phyloP scores from a whole-genome alignment of 768 basidiomycete species.

The Lactarius deliciosus region DNA sequence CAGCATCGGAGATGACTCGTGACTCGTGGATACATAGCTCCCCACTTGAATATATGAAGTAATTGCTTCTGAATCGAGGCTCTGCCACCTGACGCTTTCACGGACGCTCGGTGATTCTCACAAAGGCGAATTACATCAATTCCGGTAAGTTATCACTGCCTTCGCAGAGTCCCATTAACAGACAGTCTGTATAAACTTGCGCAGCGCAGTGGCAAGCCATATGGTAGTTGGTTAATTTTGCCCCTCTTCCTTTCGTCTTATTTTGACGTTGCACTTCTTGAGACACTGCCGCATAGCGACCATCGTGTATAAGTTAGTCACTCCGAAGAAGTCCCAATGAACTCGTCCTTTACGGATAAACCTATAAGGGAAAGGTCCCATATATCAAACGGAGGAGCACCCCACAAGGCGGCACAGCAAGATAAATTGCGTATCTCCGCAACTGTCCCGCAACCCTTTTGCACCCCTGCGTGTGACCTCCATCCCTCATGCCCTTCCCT shows the following conservation, averaged over 20 bases:
- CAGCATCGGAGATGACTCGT: not conserved
- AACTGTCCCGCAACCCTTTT: not conserved
- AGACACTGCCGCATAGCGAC: not conserved
- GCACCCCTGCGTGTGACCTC: not conserved
- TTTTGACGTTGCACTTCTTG: not conserved
- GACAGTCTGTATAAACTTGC: not conserved
- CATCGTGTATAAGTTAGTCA: not conserved
- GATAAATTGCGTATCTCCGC: not conserved
- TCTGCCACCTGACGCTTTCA: not conserved
- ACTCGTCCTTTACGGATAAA: not conserved
- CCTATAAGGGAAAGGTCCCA: not conserved
- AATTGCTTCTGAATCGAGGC: not conserved
- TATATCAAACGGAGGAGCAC: not conserved
- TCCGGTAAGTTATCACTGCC: not conserved
- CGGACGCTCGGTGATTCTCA: not conserved
- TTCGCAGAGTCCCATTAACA: not conserved
- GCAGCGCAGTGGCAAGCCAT: not conserved
- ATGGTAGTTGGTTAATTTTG: not conserved
- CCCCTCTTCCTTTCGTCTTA: not conserved
- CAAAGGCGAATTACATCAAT: too few species aligned
- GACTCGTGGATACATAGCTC: not conserved
- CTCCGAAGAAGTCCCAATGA: not conserved
- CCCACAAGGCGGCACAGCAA: not conserved
- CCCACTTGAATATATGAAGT: not conserved
- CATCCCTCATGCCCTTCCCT: not conserved